Evolutionary conservation across 495 filamentous ascomycete species (phyloP).

Genomic region (Penicillium cataractarum): DNA sequence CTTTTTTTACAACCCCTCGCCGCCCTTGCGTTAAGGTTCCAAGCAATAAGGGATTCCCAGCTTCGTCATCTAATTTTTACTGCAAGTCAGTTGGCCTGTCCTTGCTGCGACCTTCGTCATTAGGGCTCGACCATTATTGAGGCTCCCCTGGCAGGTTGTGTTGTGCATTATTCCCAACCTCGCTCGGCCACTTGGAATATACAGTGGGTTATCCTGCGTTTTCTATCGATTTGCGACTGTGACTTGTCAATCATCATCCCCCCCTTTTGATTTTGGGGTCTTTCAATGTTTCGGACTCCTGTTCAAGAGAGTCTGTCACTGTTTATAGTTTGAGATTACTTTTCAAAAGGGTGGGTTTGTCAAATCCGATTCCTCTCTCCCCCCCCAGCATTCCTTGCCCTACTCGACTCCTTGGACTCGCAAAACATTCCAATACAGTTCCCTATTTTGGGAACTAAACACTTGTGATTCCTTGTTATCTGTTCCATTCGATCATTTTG

Average conservation of each 20-base stretch:
- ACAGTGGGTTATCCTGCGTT: slow-evolving; percentile 3
- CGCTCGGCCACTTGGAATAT: slow-evolving; percentile 28
- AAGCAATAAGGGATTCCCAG: slow-evolving; percentile 14
- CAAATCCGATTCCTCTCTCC: slow-evolving; percentile 12
- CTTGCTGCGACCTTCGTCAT: slow-evolving; percentile 39
- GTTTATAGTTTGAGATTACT: slow-evolving; percentile 36
- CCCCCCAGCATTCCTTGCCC: slow-evolving; percentile 41
- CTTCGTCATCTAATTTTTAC: slow-evolving; percentile 22
- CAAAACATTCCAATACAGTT: slow-evolving; percentile 34
- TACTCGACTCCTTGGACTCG: slow-evolving; percentile 29
- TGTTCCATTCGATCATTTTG: slow-evolving; percentile 11
- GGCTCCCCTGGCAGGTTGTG: slow-evolving; percentile 10
- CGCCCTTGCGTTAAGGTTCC: slow-evolving; percentile 40
- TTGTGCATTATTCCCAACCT: slow-evolving; percentile 8
- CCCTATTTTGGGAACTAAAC: neutral
- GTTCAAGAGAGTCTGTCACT: slow-evolving; percentile 23
- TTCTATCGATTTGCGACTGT: slow-evolving; percentile 17
- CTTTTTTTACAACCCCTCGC: slow-evolving; percentile 19
- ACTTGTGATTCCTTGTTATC: slow-evolving; percentile 17
- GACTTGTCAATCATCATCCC: slow-evolving; percentile 23
- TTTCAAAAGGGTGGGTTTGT: slow-evolving; percentile 22
- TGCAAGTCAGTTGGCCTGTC: slow-evolving; percentile 29
- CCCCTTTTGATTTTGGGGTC: slow-evolving; percentile 9
- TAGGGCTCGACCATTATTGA: slow-evolving; percentile 18
- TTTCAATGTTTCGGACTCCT: slow-evolving; percentile 27